Base-by-base conservation (phyloP, 257 asterid species). In the Solanum tacnaense region DNA sequence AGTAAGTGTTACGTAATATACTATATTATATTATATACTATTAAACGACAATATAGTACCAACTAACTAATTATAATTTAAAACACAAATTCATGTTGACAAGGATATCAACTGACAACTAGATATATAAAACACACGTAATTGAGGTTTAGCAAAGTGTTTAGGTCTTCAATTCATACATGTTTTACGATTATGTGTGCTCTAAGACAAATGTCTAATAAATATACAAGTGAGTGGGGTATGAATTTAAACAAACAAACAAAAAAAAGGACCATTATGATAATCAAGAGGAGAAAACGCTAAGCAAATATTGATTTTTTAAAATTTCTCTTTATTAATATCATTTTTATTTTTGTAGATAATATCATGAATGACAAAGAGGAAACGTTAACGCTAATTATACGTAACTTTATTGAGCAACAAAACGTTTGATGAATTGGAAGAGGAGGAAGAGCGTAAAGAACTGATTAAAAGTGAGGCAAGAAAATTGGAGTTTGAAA, bases 1-100 rank as follows among this genome's bases (percentile, higher is more conserved):
- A n/a, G 32, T 0, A 36, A 21, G 20, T 75, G 34, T 38, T 38
- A 75, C 83, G 56, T 36, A 75, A 75, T 13, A 74, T 21, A 23
- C 12, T 38, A 36, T 10, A 20, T 60, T 60, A 60, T 21, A 21
- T 1, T 32, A 21, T 5, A 65, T 25, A n/a, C 13, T 25, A 68
- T 68, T n/a, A 65, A 67, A 6, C 29, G 49, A 20, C 20, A 74
- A 75, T 38, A 36, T 12, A 39, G 35, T 76, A 39, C n/a, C 84
- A 78, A 41, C 15, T 3, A 73, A 7, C 62, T 78, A n/a, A 9
- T 78, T 15, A 25, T 78, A 41, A 78, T 78, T 41, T 41, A 15
- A 78, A 39, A n/a, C 60, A 76, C 58, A n/a, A 76, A 76, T 44
- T 76, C 84, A 76, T 39, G 84, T 56, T 76, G 62, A 41, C 84